These are phyloP conservation scores for Tetrahymena elliotti DNA, from an alignment of 73 alveolate species.

Conservation along the genomic window DNA sequence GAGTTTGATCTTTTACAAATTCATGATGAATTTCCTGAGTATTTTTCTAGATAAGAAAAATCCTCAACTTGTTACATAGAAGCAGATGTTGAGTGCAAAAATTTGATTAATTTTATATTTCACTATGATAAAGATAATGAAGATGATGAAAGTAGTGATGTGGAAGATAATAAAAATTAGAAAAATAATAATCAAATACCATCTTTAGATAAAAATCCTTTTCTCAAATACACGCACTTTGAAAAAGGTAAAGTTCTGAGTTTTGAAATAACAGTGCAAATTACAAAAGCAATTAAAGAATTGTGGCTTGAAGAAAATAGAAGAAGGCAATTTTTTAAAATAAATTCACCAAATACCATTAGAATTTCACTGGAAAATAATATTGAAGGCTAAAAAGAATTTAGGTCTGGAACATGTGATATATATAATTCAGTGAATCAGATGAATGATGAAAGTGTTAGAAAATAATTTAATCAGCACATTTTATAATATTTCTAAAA, in stretches of 20 bases:
- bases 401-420: neutral
- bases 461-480: neutral
- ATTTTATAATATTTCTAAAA: neutral
- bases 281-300: conserved; percentile 16
- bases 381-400: neutral
- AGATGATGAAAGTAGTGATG: neutral
- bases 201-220: neutral
- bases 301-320: conserved; percentile 26
- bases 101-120: neutral
- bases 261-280: conserved; percentile 6
- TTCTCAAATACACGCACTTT: neutral
- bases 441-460: neutral
- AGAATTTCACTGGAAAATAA: neutral
- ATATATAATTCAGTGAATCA: conserved; percentile 12
- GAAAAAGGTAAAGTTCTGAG: neutral
- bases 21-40: neutral
- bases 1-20: neutral
- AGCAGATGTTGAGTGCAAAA: neutral
- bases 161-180: neutral
- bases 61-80: neutral
- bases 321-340: neutral
- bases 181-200: neutral
- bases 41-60: neutral
- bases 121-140: conserved; percentile 11
- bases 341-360: neutral